phyloP scores from a whole-genome alignment of 169 alveolate genomes.

The Eimeria sp. region DNA sequence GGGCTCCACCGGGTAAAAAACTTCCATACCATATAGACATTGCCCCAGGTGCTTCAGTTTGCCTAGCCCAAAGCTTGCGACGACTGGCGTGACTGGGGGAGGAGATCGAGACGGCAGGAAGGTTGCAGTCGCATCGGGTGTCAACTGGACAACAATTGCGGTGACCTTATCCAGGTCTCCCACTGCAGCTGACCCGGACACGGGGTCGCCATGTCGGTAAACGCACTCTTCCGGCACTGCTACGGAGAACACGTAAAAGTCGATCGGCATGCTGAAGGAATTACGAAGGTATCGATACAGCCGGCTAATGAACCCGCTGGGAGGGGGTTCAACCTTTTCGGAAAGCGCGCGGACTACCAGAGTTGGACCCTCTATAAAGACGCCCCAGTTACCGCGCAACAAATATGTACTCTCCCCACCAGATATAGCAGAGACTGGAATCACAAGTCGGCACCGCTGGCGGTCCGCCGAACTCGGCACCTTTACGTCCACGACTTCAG shows the following conservation, averaged over 20 bases:
- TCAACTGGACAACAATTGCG: not conserved
- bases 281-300: not conserved
- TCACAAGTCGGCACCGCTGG: not conserved
- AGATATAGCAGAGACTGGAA: not conserved
- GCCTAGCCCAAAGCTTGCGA: not conserved
- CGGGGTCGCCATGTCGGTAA: not conserved
- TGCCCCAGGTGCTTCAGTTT: not conserved
- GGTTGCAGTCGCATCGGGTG: not conserved
- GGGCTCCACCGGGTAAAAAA: not conserved
- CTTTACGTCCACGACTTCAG: not conserved
- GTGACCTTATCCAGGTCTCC: not conserved
- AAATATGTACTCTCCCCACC: not conserved
- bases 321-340: not conserved
- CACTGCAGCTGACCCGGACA: not conserved
- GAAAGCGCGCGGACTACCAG: not conserved
- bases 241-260: not conserved
- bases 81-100: not conserved
- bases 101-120: not conserved
- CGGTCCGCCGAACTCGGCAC: conserved; percentile 13
- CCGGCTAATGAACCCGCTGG: not conserved
- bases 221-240: not conserved
- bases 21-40: not conserved
- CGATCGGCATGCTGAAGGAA: not conserved
- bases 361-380: not conserved
- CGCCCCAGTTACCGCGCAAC: conserved; percentile 22